Evolutionary conservation across 768 basidiomycete genomes (phyloP).

Genomic region (Leccinum rimulosum): DNA sequence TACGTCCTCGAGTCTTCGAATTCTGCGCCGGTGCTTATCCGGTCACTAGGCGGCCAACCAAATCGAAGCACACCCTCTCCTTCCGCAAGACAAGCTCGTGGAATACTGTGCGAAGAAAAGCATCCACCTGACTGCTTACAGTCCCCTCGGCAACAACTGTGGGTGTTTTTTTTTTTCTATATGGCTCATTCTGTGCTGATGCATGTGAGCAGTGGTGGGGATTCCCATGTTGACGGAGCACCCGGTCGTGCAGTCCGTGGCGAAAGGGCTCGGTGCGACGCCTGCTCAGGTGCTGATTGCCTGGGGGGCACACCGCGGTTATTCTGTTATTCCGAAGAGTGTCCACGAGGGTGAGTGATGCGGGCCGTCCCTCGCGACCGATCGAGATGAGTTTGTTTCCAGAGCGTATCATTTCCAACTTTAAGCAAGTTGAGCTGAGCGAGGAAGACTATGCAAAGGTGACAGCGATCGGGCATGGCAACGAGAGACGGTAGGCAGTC

Average conservation of each 20-base stretch:
- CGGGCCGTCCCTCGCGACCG: neutral
- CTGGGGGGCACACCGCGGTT: slow-evolving; percentile 74
- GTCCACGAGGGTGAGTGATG: slow-evolving; percentile 52
- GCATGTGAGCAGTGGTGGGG: slow-evolving; percentile 45
- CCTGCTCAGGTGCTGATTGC: slow-evolving; percentile 82
- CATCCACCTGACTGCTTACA: slow-evolving; percentile 71
- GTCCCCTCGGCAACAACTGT: slow-evolving; percentile 82
- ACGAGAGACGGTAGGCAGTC: slow-evolving; percentile 33
- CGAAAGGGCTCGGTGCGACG: slow-evolving; percentile 58
- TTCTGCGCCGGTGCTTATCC: slow-evolving; percentile 1
- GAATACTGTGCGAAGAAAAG: slow-evolving; percentile 65
- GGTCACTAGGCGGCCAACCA: slow-evolving; percentile 61
- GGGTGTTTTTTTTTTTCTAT: slow-evolving; percentile 18
- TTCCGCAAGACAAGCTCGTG: slow-evolving; percentile 72
- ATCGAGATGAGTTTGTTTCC: neutral
- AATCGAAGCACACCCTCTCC: slow-evolving; percentile 78
- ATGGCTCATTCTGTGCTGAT: neutral
- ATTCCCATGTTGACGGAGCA: slow-evolving; percentile 69
- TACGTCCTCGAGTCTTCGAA: slow-evolving; percentile 29
- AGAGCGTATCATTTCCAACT: slow-evolving; percentile 73
- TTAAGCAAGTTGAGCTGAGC: slow-evolving; percentile 67
- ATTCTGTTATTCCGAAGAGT: slow-evolving; percentile 83
- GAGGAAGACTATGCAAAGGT: slow-evolving; percentile 62
- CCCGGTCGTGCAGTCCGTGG: slow-evolving; percentile 57
- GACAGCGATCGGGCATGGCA: slow-evolving; percentile 38